Evolutionary conservation across 768 basidiomycete genomes (phyloP).

Genomic region (Strobilomyces dryophilus): DNA sequence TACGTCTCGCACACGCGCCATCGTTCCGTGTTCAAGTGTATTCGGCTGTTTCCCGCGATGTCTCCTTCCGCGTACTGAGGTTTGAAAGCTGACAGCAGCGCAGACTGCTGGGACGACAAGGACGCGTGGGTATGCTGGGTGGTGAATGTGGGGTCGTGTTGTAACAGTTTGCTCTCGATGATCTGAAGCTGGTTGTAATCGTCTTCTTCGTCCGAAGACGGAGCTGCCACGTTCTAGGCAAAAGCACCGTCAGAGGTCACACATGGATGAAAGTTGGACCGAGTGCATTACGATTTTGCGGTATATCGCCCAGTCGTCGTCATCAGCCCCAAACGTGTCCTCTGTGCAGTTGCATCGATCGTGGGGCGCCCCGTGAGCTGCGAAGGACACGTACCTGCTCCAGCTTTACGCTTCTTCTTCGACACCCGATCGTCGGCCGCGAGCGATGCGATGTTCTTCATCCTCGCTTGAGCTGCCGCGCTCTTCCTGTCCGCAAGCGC

Average conservation of each 20-base stretch:
- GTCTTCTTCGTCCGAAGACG: conserved; percentile 89
- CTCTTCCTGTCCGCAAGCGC: conserved; percentile 90
- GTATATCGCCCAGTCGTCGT: conserved; percentile 97
- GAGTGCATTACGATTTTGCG: conserved; percentile 77
- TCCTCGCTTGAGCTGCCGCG: conserved; percentile 89
- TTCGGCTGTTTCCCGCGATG: conserved; percentile 62
- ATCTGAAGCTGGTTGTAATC: conserved; percentile 65
- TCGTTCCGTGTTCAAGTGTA: conserved; percentile 88
- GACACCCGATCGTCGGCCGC: conserved; percentile 82
- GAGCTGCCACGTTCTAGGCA: conserved; percentile 58
- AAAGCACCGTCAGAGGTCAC: not conserved
- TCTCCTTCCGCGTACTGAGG: conserved; percentile 77
- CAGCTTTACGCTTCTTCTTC: conserved; percentile 82
- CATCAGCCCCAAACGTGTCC: conserved; percentile 90
- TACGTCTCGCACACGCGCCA: conserved; percentile 90
- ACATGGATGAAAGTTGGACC: not conserved
- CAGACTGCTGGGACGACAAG: conserved; percentile 70
- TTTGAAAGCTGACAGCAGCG: conserved; percentile 81
- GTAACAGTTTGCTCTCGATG: conserved; percentile 78
- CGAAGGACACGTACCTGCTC: conserved; percentile 53
- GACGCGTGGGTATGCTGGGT: conserved; percentile 78
- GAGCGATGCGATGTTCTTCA: conserved; percentile 92
- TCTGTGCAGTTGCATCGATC: conserved; percentile 42
- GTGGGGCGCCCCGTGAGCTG: not conserved
- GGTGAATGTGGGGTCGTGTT: conserved; percentile 83